phyloP scores from a whole-genome alignment of 1,284 basidiomycete genomes.

The Ceratobasidium sp. region DNA sequence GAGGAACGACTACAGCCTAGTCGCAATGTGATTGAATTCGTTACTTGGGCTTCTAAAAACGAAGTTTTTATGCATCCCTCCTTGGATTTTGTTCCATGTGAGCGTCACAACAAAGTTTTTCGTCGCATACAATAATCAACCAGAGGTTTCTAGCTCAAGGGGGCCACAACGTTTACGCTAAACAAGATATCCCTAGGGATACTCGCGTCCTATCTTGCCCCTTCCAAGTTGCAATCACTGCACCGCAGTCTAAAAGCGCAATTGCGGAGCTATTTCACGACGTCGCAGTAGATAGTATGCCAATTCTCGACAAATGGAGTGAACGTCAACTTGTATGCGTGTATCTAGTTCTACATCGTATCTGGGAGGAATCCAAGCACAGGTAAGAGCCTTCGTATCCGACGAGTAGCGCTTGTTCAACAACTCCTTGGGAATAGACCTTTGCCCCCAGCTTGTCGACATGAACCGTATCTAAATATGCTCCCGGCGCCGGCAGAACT shows the following conservation, averaged over 20 bases:
- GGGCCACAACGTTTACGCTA: slow-evolving; percentile 70
- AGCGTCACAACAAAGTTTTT: slow-evolving; percentile 35
- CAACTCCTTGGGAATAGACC: slow-evolving; percentile 34
- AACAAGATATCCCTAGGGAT: slow-evolving; percentile 61
- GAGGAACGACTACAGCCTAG: no score
- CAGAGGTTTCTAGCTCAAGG: slow-evolving; percentile 56
- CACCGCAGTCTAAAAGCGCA: slow-evolving; percentile 52
- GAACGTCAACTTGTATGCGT: slow-evolving; percentile 76
- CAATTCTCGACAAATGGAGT: slow-evolving; percentile 60
- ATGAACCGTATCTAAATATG: slow-evolving; percentile 71
- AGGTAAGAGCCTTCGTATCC: slow-evolving; percentile 48
- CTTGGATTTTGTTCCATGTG: slow-evolving; percentile 61
- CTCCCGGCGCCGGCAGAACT: slow-evolving; percentile 70
- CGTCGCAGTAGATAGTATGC: not conserved
- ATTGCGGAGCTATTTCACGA: slow-evolving; percentile 47
- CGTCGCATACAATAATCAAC: slow-evolving; percentile 42
- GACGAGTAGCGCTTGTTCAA: slow-evolving; percentile 5
- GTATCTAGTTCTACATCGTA: slow-evolving; percentile 78
- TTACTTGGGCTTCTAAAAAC: slow-evolving; percentile 61
- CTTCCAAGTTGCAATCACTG: slow-evolving; percentile 76
- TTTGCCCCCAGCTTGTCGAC: slow-evolving; percentile 56
- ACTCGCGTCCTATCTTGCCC: slow-evolving; percentile 76
- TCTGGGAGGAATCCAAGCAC: slow-evolving; percentile 52
- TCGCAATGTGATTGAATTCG: not conserved
- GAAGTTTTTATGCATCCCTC: slow-evolving; percentile 64